Evolutionary conservation across 2,329 filamentous ascomycete species (phyloP), one percentile per base, ranked within the genome.

Genomic region (Fusarium sp.): DNA sequence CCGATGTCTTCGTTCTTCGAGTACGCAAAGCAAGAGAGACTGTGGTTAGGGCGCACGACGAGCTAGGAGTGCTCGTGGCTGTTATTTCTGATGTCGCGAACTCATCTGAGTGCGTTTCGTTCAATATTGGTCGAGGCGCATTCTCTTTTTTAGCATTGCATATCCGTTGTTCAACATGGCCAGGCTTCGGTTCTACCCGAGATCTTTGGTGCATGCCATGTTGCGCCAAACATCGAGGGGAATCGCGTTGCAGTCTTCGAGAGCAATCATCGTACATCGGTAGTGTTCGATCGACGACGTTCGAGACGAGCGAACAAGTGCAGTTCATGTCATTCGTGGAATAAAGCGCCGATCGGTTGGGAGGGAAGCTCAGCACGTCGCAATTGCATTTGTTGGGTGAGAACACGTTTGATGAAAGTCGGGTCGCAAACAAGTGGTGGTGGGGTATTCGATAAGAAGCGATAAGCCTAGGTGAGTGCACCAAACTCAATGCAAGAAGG

Each of bases 281-380:
- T 4, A 12, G 34, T 38, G 2, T 38, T 12, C 0, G 2, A 3
- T n/a, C 10, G 34, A 38, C 3, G 6, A 7, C 6, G 15, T 4
- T 34, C 16, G 11, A n/a, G 11, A 25, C 30, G 22, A n/a, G 3
- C 11, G 11, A 5, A 11, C 25, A 8, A 11, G 3, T 10, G 16
- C 30, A n/a, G 20, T 20, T 11, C 16, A 6, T 18, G 16, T 38
- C 16, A 3, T 34, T 34, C 32, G 16, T 34, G 32, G 9, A 6
- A 18, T 11, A 11, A 10, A 18, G 16, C 32, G 8, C 32, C 5
- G 32, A 38, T 4, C 5, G 32, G 16, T 38, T 38, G 16, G 5
- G 2, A 34, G 32, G 32, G 32, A 34, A 34, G 32, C 16, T 34
- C 2, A 18, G 8, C 32, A 18, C 16, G 5, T 38, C 10, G 18